phyloP scores from a whole-genome alignment of 75 land plant species.

The Selaginella moellendorffii region DNA sequence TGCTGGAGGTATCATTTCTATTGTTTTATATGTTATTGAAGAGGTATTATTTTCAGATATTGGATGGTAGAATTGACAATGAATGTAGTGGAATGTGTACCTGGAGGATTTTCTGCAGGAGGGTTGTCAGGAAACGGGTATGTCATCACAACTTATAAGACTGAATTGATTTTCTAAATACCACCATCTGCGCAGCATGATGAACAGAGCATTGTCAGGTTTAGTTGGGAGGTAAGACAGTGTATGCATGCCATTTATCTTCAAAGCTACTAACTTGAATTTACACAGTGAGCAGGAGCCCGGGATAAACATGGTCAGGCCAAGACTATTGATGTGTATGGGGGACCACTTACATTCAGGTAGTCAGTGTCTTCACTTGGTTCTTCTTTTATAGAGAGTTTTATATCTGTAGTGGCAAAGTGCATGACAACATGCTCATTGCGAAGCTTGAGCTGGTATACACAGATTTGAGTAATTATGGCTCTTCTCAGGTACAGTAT shows the following conservation, averaged over 20 bases:
- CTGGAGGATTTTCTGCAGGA: slow-evolving; percentile 89
- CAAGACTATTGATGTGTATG: slow-evolving; percentile 53
- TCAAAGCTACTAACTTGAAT: too few relatives aligned
- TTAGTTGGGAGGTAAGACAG: slow-evolving; percentile 80
- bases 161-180: too few relatives aligned
- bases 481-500: slow-evolving; percentile 73
- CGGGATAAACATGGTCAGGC: slow-evolving; percentile 67
- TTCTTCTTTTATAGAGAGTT: too few relatives aligned
- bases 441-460: slow-evolving; percentile 77
- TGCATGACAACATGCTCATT: slow-evolving; percentile 74
- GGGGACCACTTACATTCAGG: slow-evolving; percentile 87
- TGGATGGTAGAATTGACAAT: slow-evolving; percentile 78
- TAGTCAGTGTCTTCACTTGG: too few relatives aligned
- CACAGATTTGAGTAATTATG: slow-evolving; percentile 68
- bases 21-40: too few relatives aligned
- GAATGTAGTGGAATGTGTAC: slow-evolving; percentile 85
- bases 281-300: slow-evolving; percentile 87
- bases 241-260: slow-evolving; percentile 4
- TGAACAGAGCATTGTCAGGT: slow-evolving; percentile 74
- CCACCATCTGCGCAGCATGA: slow-evolving; percentile 43
- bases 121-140: too few relatives aligned
- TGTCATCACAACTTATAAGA: too few relatives aligned
- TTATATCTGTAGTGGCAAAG: slow-evolving; percentile 73
- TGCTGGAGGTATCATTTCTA: slow-evolving; percentile 47
- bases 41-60: slow-evolving; percentile 49